Evolutionary conservation across 495 filamentous ascomycete species (phyloP).

Genomic region (Emericellopsis terricola): DNA sequence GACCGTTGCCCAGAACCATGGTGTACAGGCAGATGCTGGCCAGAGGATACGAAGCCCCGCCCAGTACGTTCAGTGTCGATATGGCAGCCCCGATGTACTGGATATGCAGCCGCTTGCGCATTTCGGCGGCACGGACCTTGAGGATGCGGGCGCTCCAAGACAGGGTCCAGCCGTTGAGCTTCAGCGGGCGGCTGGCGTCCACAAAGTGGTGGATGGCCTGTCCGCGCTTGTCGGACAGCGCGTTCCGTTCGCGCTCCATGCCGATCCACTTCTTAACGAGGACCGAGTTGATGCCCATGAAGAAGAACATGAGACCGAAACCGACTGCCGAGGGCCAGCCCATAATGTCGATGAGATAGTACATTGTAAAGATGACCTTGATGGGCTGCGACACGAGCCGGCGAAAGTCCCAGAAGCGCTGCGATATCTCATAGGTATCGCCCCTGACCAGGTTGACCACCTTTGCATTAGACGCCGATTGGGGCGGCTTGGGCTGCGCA

Average conservation of each 20-base stretch:
- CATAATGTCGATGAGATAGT: conserved; percentile 55
- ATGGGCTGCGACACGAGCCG: conserved; percentile 49
- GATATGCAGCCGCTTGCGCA: conserved; percentile 42
- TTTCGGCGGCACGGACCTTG: conserved; percentile 35
- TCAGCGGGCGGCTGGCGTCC: conserved; percentile 62
- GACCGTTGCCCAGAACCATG: conserved; percentile 36
- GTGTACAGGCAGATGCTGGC: conserved; percentile 67
- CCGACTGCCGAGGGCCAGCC: conserved; percentile 66
- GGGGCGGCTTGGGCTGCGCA: conserved; percentile 10
- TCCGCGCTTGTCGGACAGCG: conserved; percentile 50
- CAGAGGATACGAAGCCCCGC: conserved; percentile 55
- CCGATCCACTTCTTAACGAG: conserved; percentile 41
- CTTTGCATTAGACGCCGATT: conserved; percentile 62
- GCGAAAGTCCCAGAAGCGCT: conserved; percentile 65
- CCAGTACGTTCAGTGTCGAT: conserved; percentile 39
- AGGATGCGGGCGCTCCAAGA: conserved; percentile 36
- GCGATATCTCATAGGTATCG: conserved; percentile 70
- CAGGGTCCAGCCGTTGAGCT: conserved; percentile 29
- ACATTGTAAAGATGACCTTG: conserved; percentile 45
- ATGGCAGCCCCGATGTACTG: conserved; percentile 43
- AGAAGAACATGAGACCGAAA: conserved; percentile 40
- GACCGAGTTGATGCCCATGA: conserved; percentile 44
- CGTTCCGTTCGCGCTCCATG: conserved; percentile 45
- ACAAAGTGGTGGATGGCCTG: conserved; percentile 65
- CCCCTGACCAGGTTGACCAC: conserved; percentile 63